Base-by-base conservation (phyloP, 768 basidiomycete genomes). In the Tylopilus balloui region DNA sequence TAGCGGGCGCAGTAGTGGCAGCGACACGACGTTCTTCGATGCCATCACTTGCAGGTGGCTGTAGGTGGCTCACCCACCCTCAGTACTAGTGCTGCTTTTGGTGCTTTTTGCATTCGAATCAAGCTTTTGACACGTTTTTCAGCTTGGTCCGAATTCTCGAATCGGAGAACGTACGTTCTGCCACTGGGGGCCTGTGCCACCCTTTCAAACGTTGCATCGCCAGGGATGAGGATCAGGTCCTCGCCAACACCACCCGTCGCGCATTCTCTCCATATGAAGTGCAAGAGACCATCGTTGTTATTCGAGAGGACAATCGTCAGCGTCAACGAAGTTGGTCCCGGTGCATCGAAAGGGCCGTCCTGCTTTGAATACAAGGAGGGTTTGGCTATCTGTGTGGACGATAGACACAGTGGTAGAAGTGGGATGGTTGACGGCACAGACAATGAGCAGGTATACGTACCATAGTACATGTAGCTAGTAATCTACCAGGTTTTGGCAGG, bases 91-190 rank as follows among this genome's bases (percentile, higher is more conserved):
- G n/a, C n/a, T n/a, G n/a, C n/a, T n/a, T n/a, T n/a, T n/a, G n/a
- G n/a, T n/a, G n/a, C n/a, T n/a, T n/a, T n/a, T n/a, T n/a, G n/a
- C n/a, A n/a, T n/a, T n/a, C n/a, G n/a, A n/a, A n/a, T n/a, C n/a
- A n/a, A n/a, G n/a, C n/a, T n/a, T n/a, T n/a, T n/a, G n/a, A n/a
- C n/a, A n/a, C n/a, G n/a, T n/a, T n/a, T n/a, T n/a, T n/a, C n/a
- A n/a, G n/a, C n/a, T n/a, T 91, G 88, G 64, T 91, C 79, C 13
- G 92, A 94, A 19, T 88, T 92, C 0, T 86, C 84, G 72, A 96
- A 95, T 69, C 88, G 91, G 65, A 95, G 84, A 53, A 94, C 88
- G 58, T 88, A 91, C 5, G 86, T 82, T 52, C 91, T 74, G 6
- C 87, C 89, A 27, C 73, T 73, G 0, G 70, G 62, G 10, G 85